Base-by-base conservation (phyloP, 1,284 basidiomycete species). In the Moniliella sp. region DNA sequence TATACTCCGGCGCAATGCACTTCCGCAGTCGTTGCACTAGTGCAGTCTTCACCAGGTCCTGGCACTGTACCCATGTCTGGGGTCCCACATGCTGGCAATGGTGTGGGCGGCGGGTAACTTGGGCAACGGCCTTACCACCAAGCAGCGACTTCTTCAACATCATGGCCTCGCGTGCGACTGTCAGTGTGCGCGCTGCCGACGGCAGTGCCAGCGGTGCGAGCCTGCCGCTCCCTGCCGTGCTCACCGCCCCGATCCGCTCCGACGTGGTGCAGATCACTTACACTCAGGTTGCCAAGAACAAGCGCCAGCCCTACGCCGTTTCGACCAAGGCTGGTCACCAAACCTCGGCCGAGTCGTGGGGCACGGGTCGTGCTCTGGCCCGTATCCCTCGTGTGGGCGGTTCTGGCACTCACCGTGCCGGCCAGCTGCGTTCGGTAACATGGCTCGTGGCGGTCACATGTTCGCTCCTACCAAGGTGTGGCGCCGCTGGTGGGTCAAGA, bases 361-460 rank as follows among this genome's bases (percentile, higher is more conserved):
- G 88, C 69, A 99, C 88, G 53, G 88, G 88, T 78, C 84, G 91
- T 69, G 91, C 91, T 55, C 88, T 99, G 48, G 91, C 88, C 31
- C 88, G 88, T 88, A 97, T 97, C 64, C 91, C 91, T 66, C 88
- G 91, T 82, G 88, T 97, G 46, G 83, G 83, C 63, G 88, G 91
- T 66, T 79, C 81, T 65, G 91, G 88, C 69, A 97, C 91, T 50
- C 82, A 88, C 71, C 81, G 91, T 57, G 88, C 88, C 43, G 88
- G 88, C 45, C 84, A 91, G 91, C 82, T 63, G 86, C 91, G 26
- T 94, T 97, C 69, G 91, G 88, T 64, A 56, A 57, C 54, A 53
- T 52, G 49, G 51, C 44, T 42, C 57, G 57, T 28, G 86, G 88
- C 62, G 91, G 88, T 73, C 84, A 88, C 64, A 97, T 99, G 88